Evolutionary conservation across 805 yeast species (phyloP).

Genomic region (Soucietia sequanensis): DNA sequence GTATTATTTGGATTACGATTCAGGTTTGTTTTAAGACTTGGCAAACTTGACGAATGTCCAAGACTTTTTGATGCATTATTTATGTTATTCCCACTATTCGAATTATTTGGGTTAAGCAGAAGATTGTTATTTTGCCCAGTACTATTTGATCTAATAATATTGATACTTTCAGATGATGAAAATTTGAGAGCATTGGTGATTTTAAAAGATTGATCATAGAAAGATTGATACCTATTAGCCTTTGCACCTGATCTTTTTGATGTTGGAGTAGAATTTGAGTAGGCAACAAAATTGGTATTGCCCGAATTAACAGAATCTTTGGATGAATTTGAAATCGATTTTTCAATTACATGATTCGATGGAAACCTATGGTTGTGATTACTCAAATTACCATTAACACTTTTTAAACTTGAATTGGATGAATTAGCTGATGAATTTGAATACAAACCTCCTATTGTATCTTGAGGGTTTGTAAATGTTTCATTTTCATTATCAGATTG

Average conservation of each 20-base stretch:
- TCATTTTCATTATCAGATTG: conserved; percentile 13
- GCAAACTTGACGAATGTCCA: conserved; percentile 27
- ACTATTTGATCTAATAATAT: conserved; percentile 16
- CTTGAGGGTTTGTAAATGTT: conserved; percentile 21
- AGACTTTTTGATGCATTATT: conserved; percentile 9
- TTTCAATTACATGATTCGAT: conserved; percentile 22
- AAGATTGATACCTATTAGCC: conserved; percentile 47
- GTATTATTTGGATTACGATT: neutral
- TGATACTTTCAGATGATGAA: conserved; percentile 23
- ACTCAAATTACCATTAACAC: conserved; percentile 6
- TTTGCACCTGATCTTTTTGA: conserved; percentile 39
- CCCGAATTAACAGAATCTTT: conserved; percentile 21
- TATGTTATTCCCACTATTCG: conserved; percentile 1
- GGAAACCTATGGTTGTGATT: neutral
- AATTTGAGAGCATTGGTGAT: conserved; percentile 44
- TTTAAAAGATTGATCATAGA: conserved; percentile 44
- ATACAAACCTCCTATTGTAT: conserved; percentile 19
- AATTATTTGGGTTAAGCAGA: neutral
- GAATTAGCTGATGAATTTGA: conserved; percentile 32
- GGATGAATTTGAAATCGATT: conserved; percentile 32
- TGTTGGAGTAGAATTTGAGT: conserved; percentile 14
- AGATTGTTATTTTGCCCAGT: neutral
- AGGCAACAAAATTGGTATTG: conserved; percentile 6
- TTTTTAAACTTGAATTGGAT: conserved; percentile 30
- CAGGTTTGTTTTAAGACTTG: conserved; percentile 17